Base-by-base conservation (phyloP, 495 filamentous ascomycete genomes). In the Lasiosphaeria hispida region DNA sequence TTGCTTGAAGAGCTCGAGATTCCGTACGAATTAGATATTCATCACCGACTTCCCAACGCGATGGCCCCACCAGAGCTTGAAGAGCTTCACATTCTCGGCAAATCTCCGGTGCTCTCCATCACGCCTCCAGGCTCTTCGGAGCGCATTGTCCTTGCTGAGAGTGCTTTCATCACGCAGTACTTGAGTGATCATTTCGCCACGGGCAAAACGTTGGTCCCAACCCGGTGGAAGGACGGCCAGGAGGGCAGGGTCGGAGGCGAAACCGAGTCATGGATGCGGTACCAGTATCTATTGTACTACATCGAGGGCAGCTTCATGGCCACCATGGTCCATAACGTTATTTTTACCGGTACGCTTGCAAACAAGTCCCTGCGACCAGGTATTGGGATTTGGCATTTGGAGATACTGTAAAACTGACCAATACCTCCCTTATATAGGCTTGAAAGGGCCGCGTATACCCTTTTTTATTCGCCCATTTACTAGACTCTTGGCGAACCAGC, bases 401-500 rank as follows among this genome's bases (percentile, higher is more conserved):
- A 30, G 23, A 30, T 30, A 2, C 23, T 45, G 43, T 6, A 7
- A 10, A 9, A 34, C 52, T 57, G 39, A 60, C 58, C 39, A 23
- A 45, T 15, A 23, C 10, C 15, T 35, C 10, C 10, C 35, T 14
- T 36, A 37, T 30, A 30, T 30, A 57, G 61, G 57, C 7, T 45
- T 96, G 47, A 83, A 81, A 59, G 81, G 82, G 10, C 71, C 80
- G 1, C 80, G 83, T 0, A 70, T 87, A 3, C 90, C 90, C 0
- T 96, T 95, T 80, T 92, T 95, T 77, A 73, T 96, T 62, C 86
- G 85, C 41, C 90, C 89, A 7, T 77, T 96, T 52, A 86, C 87
- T 10, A 71, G 71, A 4, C 69, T 81, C 15, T 81, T 96, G 17
- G 84, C 84, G 11, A 73, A 74, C 53, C 82, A 85, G 40, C 71